A percentile compares a stretch with the other conserved stretches of the same genome.
Conservation (phyloP, 495 filamentous ascomycete species). For the Barbatosphaeria neglecta region DNA sequence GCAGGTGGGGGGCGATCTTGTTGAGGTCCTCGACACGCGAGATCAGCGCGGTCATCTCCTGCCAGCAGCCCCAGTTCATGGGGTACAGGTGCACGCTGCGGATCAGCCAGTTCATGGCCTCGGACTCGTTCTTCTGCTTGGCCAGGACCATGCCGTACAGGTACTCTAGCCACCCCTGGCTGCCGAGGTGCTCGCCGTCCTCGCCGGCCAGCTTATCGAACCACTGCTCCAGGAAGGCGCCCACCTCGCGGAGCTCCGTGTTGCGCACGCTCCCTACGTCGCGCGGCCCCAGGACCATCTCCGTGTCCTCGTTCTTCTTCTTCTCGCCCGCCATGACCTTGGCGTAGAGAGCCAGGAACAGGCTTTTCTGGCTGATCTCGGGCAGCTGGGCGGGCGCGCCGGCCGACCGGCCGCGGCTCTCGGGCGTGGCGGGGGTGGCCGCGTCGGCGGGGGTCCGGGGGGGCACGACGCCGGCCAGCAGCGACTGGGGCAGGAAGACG, state of each 20-base stretch:
- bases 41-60: conserved; percentile 70
- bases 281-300: conserved; percentile 92
- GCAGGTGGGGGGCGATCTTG: conserved; percentile 46
- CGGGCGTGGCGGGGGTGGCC: conserved; percentile 17
- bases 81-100: conserved; percentile 75
- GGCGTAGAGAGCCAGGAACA: conserved; percentile 90
- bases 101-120: conserved; percentile 72
- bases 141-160: conserved; percentile 79
- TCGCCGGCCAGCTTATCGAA: conserved; percentile 50
- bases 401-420: background rate
- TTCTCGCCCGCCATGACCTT: conserved; percentile 93
- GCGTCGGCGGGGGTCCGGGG: conserved; percentile 32
- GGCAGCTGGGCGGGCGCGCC: conserved; percentile 10
- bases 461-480: conserved; percentile 50
- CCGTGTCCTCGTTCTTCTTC: conserved; percentile 86
- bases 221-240: conserved; percentile 65
- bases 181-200: conserved; percentile 44
- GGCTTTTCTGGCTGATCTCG: conserved; percentile 66
- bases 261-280: conserved; percentile 77
- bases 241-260: conserved; percentile 64
- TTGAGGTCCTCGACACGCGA: conserved; percentile 61
- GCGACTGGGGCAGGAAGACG: conserved; percentile 68
- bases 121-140: conserved; percentile 78
- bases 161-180: conserved; percentile 93
- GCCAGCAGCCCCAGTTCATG: conserved; percentile 95